Percentiles rank a stretch among this genome's conserved stretches.
phyloP scores from a whole-genome alignment of 176 grass and related monocot genomes.

The Cocos nucifera region DNA sequence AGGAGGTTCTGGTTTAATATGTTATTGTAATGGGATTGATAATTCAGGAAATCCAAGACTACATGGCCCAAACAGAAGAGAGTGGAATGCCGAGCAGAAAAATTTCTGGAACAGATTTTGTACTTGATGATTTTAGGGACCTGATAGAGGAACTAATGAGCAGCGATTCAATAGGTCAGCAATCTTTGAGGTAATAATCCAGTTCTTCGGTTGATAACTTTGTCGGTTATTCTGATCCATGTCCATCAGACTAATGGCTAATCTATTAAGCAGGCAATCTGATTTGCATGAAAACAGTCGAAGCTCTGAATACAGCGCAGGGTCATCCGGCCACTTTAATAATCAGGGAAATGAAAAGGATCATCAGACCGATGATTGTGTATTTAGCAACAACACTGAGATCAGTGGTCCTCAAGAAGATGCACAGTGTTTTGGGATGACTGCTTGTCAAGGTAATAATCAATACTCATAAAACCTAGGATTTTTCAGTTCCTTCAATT shows the following conservation, averaged over 20 bases:
- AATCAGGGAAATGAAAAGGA: background rate
- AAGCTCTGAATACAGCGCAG: constrained; percentile 18
- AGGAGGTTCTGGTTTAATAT: constrained; percentile 6
- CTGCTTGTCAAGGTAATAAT: constrained; percentile 54
- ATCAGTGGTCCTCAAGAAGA: constrained; percentile 22
- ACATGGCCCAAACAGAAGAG: constrained; percentile 69
- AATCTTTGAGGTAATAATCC: constrained; percentile 33
- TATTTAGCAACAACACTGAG: constrained; percentile 15
- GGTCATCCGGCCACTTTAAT: constrained; percentile 18
- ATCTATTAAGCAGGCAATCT: constrained; percentile 24
- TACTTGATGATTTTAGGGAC: constrained; percentile 70
- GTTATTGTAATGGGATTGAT: background rate
- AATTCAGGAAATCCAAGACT: constrained; percentile 64
- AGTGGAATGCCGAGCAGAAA: constrained; percentile 37
- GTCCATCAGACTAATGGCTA: constrained; percentile 17
- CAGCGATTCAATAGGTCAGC: constrained; percentile 41
- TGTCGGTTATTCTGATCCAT: constrained; percentile 14
- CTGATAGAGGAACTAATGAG: constrained; percentile 75
- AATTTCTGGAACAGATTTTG: constrained; percentile 49
- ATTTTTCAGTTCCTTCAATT: constrained; percentile 14
- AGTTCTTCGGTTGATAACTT: constrained; percentile 8
- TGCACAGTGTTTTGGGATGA: constrained; percentile 15
- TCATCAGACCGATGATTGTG: constrained; percentile 20
- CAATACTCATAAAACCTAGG: constrained; percentile 1
- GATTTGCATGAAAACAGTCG: constrained; percentile 11